Evolutionary conservation across 495 filamentous ascomycete species (phyloP), one percentile per base, ranked within the genome.

Genomic region (Aspergillus heteromorphus): DNA sequence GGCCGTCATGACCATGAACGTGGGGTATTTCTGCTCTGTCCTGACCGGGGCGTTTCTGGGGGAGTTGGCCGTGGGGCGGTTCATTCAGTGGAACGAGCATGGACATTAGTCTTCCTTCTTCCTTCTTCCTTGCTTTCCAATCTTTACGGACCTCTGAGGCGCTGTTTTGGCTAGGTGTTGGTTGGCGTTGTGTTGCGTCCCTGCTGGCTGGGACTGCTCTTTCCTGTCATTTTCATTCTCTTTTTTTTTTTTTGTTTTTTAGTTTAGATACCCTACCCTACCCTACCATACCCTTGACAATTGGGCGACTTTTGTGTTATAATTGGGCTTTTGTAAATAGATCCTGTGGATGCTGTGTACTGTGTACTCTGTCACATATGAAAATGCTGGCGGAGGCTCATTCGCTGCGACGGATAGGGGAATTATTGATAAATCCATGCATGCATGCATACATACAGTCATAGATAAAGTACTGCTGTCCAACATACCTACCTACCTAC

Each of bases 1-100:
- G 72, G 92, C 89, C n/a, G 88, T 96, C 61, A 97, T 97, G 92
- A 93, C 91, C 3, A 81, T 92, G 82, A 97, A 97, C 62, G 81
- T 97, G 41, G 92, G 92, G n/a, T 97, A 96, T 64, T 97, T 96
- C 72, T 71, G 92, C 21, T 91, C 92, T 1, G 81, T 96, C 0
- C 81, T 97, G 19, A 87, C 73, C 6, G 92, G 92, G 6, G 79
- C 83, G 1, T 96, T 96, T 65, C 61, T 93, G 4, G 92, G 92
- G 13, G 92, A 92, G 69, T 71, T 97, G 31, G 79, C 82, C 0
- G 77, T 92, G 45, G 92, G 92, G 11, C 76, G 92, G 56, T 91
- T 85, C 45, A 67, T 70, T 55, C 63, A 70, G 29, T 64, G 57
- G 53, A 64, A 63, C 48, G 67, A 67, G 18, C 64, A 69, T 40